phyloP scores from a whole-genome alignment of 2,329 filamentous ascomycete genomes.

The Trichophyton simii region DNA sequence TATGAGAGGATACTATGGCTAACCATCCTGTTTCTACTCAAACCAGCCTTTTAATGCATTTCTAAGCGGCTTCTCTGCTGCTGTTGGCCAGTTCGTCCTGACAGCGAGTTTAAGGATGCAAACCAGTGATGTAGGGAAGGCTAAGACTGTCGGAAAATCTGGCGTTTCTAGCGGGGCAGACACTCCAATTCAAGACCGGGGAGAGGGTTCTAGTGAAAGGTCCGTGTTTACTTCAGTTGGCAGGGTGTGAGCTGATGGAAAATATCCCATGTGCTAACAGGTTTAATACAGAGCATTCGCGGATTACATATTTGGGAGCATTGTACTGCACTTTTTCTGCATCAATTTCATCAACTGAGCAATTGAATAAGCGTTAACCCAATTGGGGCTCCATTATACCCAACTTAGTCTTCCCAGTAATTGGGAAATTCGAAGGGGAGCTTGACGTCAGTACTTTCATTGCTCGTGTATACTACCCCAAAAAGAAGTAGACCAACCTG shows the following conservation, averaged over 20 bases:
- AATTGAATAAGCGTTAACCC: background rate
- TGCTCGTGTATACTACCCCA: background rate
- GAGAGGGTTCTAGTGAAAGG: constrained; percentile 30
- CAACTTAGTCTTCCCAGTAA: background rate
- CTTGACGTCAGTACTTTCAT: background rate
- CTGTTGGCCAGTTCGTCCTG: constrained; percentile 93
- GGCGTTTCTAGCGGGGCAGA: constrained; percentile 15
- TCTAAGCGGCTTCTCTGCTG: constrained; percentile 83
- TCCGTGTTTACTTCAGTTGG: constrained; percentile 6
- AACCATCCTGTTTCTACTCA: background rate
- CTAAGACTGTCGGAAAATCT: constrained; percentile 17
- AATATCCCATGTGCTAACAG: background rate
- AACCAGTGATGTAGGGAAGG: constrained; percentile 63
- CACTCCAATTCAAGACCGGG: constrained; percentile 11
- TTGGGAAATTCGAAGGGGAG: background rate
- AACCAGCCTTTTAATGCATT: constrained; percentile 94
- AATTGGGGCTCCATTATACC: background rate
- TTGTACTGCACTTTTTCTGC: constrained; percentile 97
- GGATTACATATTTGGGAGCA: constrained; percentile 85
- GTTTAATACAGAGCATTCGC: constrained; percentile 63
- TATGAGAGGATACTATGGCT: background rate
- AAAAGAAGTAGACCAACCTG: background rate
- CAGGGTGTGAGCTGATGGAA: background rate
- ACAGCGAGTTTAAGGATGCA: constrained; percentile 86
- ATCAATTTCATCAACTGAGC: constrained; percentile 97